phyloP scores from a whole-genome alignment of 768 basidiomycete genomes.

The Pleurotus pulmonarius region DNA sequence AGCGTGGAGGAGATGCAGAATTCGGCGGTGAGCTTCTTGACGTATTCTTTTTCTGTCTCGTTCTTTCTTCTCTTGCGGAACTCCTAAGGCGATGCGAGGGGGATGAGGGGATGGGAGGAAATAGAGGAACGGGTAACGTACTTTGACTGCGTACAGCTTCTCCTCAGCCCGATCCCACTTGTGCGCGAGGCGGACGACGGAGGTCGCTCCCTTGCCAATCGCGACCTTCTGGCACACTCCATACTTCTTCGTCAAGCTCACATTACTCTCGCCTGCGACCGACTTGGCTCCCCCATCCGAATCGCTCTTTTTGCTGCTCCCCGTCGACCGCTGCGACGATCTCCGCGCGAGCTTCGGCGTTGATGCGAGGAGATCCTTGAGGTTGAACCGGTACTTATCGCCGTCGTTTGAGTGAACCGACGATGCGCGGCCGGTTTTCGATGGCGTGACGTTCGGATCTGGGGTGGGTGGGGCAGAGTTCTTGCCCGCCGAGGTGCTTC shows the following conservation, averaged over 20 bases:
- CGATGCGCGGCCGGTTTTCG: conserved; percentile 28
- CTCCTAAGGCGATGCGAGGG: conserved; percentile 50
- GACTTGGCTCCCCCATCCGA: conserved; percentile 47
- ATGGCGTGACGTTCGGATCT: conserved; percentile 12
- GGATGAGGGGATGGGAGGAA: background rate
- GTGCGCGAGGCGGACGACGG: conserved; percentile 92
- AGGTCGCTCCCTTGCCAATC: conserved; percentile 98
- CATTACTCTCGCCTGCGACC: conserved; percentile 39
- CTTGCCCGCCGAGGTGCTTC: conserved; percentile 10
- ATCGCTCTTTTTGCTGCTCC: conserved; percentile 63
- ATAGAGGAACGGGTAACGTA: conserved; percentile 28
- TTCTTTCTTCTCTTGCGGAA: conserved; percentile 98
- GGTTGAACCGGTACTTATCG: conserved; percentile 70
- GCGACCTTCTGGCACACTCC: conserved; percentile 96
- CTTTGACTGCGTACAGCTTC: conserved; percentile 98
- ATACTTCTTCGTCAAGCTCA: conserved; percentile 78
- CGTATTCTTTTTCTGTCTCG: conserved; percentile 98
- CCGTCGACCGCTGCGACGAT: conserved; percentile 65
- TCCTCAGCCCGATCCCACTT: conserved; percentile 98
- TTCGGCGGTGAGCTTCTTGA: conserved; percentile 99
- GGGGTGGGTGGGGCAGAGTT: background rate
- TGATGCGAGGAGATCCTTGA: conserved; percentile 70
- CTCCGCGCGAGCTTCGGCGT: conserved; percentile 74
- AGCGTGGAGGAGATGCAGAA: conserved; percentile 98
- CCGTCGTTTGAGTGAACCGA: conserved; percentile 53